These are phyloP conservation scores for Candida germanica DNA, from an alignment of 805 yeast species.

Conservation along the genomic window DNA sequence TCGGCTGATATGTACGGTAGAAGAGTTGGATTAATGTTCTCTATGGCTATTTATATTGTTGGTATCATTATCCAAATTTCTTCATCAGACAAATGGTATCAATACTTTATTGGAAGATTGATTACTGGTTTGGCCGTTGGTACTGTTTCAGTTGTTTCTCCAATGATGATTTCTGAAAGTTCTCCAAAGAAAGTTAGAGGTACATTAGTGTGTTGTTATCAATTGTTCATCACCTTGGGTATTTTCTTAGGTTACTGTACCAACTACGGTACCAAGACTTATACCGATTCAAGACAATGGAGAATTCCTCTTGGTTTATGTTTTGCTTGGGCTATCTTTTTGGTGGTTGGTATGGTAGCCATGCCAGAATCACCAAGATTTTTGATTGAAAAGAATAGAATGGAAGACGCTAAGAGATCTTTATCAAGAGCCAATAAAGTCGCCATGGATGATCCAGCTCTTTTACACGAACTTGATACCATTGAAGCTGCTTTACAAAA, in stretches of 20 bases:
- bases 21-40: slow-evolving; percentile 50
- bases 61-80: slow-evolving; percentile 63
- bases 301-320: slow-evolving; percentile 60
- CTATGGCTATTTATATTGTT: slow-evolving; percentile 54
- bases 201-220: slow-evolving; percentile 65
- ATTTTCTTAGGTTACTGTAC: slow-evolving; percentile 68
- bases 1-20: slow-evolving; percentile 61
- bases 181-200: slow-evolving; percentile 73
- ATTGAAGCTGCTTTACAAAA: slow-evolving; percentile 59
- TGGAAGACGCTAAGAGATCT: slow-evolving; percentile 53
- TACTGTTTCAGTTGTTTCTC: slow-evolving; percentile 64
- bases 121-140: slow-evolving; percentile 79
- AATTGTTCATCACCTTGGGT: slow-evolving; percentile 68
- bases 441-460: slow-evolving; percentile 49
- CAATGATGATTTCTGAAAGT: slow-evolving; percentile 64
- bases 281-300: slow-evolving; percentile 57
- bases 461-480: slow-evolving; percentile 49
- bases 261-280: slow-evolving; percentile 58
- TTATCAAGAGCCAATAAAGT: slow-evolving; percentile 58
- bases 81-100: slow-evolving; percentile 55
- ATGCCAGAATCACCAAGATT: slow-evolving; percentile 72
- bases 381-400: slow-evolving; percentile 47
- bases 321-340: slow-evolving; percentile 49
- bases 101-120: slow-evolving; percentile 60
- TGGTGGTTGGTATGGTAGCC: slow-evolving; percentile 48